Percentiles rank a stretch among this genome's conserved stretches.
phyloP scores from a whole-genome alignment of 2,329 filamentous ascomycete species.

The Coleophoma cylindrospora region DNA sequence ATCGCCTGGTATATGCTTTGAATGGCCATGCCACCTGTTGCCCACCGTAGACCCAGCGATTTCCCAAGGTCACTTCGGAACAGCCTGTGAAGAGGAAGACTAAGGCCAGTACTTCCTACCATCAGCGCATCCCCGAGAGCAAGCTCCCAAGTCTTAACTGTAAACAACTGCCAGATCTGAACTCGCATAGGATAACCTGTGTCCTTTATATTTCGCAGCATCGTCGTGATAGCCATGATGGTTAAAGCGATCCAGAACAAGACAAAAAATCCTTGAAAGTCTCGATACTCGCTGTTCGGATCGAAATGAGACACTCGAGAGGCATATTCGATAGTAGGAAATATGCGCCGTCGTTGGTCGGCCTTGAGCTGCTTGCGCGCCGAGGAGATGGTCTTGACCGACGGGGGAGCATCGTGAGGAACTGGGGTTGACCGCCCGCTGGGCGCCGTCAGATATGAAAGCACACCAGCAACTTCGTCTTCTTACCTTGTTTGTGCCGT shows the following conservation, averaged over 20 bases:
- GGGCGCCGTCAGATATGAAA: not conserved
- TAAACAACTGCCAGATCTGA: slow-evolving; percentile 84
- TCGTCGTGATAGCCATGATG: slow-evolving; percentile 96
- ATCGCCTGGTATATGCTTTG: slow-evolving; percentile 76
- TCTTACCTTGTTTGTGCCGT: slow-evolving; percentile 23
- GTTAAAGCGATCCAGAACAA: slow-evolving; percentile 96
- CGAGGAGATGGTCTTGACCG: slow-evolving; percentile 77
- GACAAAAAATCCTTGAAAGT: slow-evolving; percentile 97
- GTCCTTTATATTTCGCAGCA: slow-evolving; percentile 88
- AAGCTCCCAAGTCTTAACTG: slow-evolving; percentile 82
- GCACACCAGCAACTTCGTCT: too few species aligned
- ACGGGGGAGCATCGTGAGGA: slow-evolving; percentile 87
- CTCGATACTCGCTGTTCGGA: slow-evolving; percentile 81
- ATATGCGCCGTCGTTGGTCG: slow-evolving; percentile 76
- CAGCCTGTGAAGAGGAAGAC: slow-evolving; percentile 67
- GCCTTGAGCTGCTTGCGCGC: slow-evolving; percentile 80
- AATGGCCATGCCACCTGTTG: slow-evolving; percentile 67
- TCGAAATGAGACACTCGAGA: slow-evolving; percentile 94
- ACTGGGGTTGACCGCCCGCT: slow-evolving; percentile 82
- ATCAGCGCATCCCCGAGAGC: slow-evolving; percentile 80
- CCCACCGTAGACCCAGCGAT: slow-evolving; percentile 62
- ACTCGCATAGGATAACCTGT: slow-evolving; percentile 82
- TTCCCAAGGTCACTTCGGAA: slow-evolving; percentile 49
- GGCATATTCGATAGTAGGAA: slow-evolving; percentile 88
- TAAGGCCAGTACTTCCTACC: slow-evolving; percentile 69